Percentiles rank a stretch among this genome's conserved stretches.
phyloP scores from a whole-genome alignment of 106 monocot species.

The Apostasia shenzhenica region DNA sequence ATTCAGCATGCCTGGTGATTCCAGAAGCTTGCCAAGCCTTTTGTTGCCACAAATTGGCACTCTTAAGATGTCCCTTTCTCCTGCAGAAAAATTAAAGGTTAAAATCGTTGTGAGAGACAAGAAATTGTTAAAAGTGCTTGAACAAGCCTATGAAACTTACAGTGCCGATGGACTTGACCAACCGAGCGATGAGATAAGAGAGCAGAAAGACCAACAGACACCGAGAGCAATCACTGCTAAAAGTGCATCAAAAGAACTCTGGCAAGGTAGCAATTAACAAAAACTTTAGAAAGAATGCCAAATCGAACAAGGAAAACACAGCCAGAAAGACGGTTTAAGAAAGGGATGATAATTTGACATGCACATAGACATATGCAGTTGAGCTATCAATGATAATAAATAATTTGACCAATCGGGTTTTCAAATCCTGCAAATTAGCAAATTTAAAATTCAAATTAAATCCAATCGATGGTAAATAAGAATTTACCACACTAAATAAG shows the following conservation, averaged over 20 bases:
- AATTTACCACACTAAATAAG: too few relatives aligned
- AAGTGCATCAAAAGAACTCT: constrained; percentile 73
- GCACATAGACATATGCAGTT: too few relatives aligned
- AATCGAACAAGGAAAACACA: too few relatives aligned
- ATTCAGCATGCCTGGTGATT: constrained; percentile 45
- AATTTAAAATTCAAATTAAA: too few relatives aligned
- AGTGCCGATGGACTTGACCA: constrained; percentile 5
- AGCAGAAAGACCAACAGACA: constrained; percentile 34
- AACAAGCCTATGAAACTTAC: constrained; percentile 7
- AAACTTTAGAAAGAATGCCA: background rate
- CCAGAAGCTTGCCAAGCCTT: constrained; percentile 28
- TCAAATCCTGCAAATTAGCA: too few relatives aligned
- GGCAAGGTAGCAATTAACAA: constrained; percentile 10
- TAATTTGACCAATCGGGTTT: too few relatives aligned
- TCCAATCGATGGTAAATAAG: too few relatives aligned
- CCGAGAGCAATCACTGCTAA: constrained; percentile 34
- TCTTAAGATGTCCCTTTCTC: constrained; percentile 10
- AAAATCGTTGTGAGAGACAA: background rate
- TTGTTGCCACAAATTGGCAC: constrained; percentile 30
- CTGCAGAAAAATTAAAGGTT: constrained; percentile 20
- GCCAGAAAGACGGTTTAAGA: too few relatives aligned
- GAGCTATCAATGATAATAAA: too few relatives aligned
- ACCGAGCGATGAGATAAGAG: constrained; percentile 17
- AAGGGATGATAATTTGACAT: too few relatives aligned
- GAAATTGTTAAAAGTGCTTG: background rate